These are phyloP conservation scores for Suillus brevipes DNA, from an alignment of 768 basidiomycete species.

Conservation along the genomic window DNA sequence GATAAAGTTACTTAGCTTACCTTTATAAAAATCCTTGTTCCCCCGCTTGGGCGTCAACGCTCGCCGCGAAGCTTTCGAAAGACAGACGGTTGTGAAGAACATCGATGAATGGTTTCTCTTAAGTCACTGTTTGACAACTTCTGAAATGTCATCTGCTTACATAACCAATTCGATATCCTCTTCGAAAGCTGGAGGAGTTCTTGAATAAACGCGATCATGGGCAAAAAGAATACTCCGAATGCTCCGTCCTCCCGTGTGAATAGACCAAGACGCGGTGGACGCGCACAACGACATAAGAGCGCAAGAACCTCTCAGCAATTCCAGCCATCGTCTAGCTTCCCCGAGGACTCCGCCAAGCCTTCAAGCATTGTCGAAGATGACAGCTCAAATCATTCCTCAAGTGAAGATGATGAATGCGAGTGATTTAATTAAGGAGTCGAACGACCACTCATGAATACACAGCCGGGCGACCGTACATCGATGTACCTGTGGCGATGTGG, in stretches of 20 bases:
- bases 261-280: constrained; percentile 6
- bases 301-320: not conserved
- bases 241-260: not conserved
- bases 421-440: constrained; percentile 18
- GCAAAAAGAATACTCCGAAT: constrained; percentile 8
- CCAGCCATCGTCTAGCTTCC: not conserved
- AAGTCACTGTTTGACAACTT: not conserved
- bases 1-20: constrained; percentile 38
- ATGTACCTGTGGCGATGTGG: constrained; percentile 95
- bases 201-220: not conserved
- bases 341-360: constrained; percentile 44
- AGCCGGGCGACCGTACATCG: constrained; percentile 33
- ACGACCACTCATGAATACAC: not conserved
- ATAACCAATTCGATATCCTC: not conserved
- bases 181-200: not conserved
- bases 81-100: constrained; percentile 65
- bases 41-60: constrained; percentile 83
- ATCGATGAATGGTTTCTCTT: constrained; percentile 35
- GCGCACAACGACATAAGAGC: not conserved
- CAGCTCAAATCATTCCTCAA: constrained; percentile 37
- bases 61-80: constrained; percentile 82
- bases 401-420: constrained; percentile 28
- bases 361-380: constrained; percentile 55
- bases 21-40: constrained; percentile 98
- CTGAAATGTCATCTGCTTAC: not conserved